A percentile compares a stretch with the other conserved stretches of the same genome.
These are phyloP conservation scores for Candida schatavii DNA, from an alignment of 805 yeast species.

Conservation along the genomic window DNA sequence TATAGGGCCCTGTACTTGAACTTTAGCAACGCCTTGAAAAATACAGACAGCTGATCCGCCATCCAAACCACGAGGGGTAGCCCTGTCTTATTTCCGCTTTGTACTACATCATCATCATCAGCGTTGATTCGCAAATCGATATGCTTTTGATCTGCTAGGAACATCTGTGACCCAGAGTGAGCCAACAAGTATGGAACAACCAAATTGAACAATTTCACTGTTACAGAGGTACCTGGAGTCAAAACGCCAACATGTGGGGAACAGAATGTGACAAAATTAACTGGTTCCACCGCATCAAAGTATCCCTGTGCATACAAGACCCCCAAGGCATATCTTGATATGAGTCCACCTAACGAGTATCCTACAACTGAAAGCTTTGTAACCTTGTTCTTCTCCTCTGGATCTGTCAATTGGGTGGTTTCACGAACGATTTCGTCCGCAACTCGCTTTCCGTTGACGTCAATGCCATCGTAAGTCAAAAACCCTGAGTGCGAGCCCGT, in stretches of 20 bases:
- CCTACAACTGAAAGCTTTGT: conserved; percentile 39
- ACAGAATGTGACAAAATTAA: conserved; percentile 51
- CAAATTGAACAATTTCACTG: conserved; percentile 56
- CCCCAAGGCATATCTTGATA: conserved; percentile 40
- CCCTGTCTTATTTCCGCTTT: conserved; percentile 11
- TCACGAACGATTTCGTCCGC: conserved; percentile 55
- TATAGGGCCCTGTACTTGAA: conserved; percentile 60
- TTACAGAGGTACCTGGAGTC: conserved; percentile 44
- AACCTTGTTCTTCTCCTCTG: conserved; percentile 21
- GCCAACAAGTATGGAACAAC: conserved; percentile 67
- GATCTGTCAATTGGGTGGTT: conserved; percentile 12
- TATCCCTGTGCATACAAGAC: conserved; percentile 51
- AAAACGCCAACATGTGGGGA: conserved; percentile 68
- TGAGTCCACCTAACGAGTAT: conserved; percentile 43
- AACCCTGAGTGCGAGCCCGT: conserved; percentile 67
- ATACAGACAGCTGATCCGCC: conserved; percentile 62
- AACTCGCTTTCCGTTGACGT: conserved; percentile 75
- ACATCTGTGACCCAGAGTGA: conserved; percentile 71
- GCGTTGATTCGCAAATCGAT: conserved; percentile 6
- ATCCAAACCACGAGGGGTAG: conserved; percentile 61
- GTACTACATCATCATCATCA: background rate
- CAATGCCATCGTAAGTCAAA: conserved; percentile 83
- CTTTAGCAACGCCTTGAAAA: conserved; percentile 49
- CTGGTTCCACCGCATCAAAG: conserved; percentile 55
- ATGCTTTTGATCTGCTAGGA: conserved; percentile 44